Evolutionary conservation across 2,329 filamentous ascomycete genomes (phyloP).

Genomic region (Diplocarpon mali): DNA sequence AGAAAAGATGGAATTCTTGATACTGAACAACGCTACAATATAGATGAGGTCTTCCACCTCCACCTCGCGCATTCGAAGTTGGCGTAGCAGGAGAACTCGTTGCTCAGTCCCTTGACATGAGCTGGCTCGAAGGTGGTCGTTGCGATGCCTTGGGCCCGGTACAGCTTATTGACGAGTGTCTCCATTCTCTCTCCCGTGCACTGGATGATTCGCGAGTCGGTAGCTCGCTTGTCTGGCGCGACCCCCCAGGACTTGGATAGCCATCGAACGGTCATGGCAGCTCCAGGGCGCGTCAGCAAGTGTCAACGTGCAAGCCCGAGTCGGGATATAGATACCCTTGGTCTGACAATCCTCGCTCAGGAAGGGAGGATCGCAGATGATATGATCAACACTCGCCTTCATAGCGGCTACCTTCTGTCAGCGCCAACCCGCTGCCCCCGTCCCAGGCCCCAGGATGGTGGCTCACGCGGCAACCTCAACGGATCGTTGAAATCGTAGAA

Average conservation of each 20-base stretch:
- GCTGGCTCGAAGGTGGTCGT: conserved; percentile 59
- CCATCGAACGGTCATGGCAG: conserved; percentile 66
- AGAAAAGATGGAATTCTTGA: neutral
- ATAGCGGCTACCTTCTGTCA: conserved; percentile 33
- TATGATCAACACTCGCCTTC: conserved; percentile 53
- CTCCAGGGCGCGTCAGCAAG: conserved; percentile 29
- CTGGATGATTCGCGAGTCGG: conserved; percentile 39
- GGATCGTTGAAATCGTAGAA: conserved; percentile 66
- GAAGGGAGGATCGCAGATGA: conserved; percentile 72
- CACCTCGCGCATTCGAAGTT: conserved; percentile 58
- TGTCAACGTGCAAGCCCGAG: no score
- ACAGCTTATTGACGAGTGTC: conserved; percentile 52
- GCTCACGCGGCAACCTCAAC: conserved; percentile 48
- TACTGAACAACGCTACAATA: neutral
- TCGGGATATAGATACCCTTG: no score
- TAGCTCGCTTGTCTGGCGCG: neutral
- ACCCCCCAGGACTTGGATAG: conserved; percentile 38
- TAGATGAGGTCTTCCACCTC: conserved; percentile 27
- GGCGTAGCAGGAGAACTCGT: conserved; percentile 71
- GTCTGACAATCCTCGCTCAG: conserved; percentile 72
- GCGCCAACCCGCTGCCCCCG: neutral
- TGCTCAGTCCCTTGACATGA: conserved; percentile 64
- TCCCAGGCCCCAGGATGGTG: neutral
- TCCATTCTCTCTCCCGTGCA: conserved; percentile 74
- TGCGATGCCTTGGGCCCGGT: conserved; percentile 47